Evolutionary conservation across 257 asterid genomes (phyloP), one percentile per base, ranked within the genome.

Genomic region (Ocimum tenuiflorum): DNA sequence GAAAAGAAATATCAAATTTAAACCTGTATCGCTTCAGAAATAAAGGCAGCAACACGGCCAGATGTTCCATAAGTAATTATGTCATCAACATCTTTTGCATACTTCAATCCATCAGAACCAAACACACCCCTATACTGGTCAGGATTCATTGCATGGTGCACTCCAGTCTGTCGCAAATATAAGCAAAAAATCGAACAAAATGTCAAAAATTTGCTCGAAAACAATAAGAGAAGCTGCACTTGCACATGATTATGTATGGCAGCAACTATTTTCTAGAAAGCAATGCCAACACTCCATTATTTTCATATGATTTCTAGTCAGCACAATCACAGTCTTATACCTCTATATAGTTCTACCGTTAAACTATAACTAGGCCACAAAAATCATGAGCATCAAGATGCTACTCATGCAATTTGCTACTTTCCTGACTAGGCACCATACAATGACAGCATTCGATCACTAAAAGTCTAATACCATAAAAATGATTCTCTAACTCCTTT

Each of bases 21-120:
- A 48, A 89, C 99, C 95, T 92, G 99, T 79, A 92, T 87, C 75
- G 96, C 94, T 78, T 92, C 99, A 13, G 86, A 68, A 70, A 92
- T 78, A 69, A 92, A 92, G 29, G 88, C 96, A 59, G 91, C 97
- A 72, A 87, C 95, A 35, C 54, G 77, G 4, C 99, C 96, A 15
- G 87, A 79, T 50, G 99, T 89, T 77, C 97, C 99, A 31, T 83
- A 89, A n/a, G 88, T 67, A 41, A 92, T 82, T n/a, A 89, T 72
- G 1, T 92, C 97, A 14, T 92, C 95, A 69, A 92, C 95, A 22
- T 92, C 99, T 72, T 65, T 82, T 1, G 99, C 97, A 73, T 92
- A 92, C 57, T 87, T 86, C 41, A 73, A 72, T 43, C 97, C 99
- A 57, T 87, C 94, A 2, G 95, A 85, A 51, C 96, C 98, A 65